phyloP scores from a whole-genome alignment of 2,329 filamentous ascomycete genomes.

The Aciculosporium take region DNA sequence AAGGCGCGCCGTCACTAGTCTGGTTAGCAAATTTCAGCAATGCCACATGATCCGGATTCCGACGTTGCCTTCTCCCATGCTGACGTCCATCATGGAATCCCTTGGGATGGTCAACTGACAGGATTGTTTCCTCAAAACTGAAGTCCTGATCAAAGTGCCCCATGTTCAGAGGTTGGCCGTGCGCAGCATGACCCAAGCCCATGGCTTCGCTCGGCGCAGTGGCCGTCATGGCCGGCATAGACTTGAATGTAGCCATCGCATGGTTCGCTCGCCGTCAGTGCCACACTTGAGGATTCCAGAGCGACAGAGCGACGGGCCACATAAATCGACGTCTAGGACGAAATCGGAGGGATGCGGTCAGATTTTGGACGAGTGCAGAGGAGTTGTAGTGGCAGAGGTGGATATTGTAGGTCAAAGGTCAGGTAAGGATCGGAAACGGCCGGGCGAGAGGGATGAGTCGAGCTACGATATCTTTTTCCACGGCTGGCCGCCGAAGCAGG shows the following conservation, averaged over 20 bases:
- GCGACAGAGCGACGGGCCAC: conserved; percentile 3
- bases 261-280: conserved; percentile 22
- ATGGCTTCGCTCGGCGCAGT: conserved; percentile 31
- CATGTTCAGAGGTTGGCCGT: conserved; percentile 27
- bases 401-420: background rate
- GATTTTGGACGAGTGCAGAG: background rate
- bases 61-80: background rate
- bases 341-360: background rate
- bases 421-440: background rate
- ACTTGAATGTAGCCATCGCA: conserved; percentile 46
- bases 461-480: too few relatives aligned
- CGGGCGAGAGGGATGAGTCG: background rate
- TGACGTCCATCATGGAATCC: background rate
- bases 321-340: background rate
- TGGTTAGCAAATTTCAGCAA: background rate
- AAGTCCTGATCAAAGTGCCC: conserved; percentile 39
- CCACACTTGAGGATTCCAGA: conserved; percentile 9
- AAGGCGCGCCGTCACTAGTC: conserved; percentile 19
- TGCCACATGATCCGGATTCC: background rate
- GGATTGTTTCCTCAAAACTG: conserved; percentile 40
- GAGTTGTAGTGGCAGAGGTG: background rate
- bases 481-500: too few relatives aligned
- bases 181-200: conserved; percentile 26
- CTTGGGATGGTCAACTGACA: conserved; percentile 28
- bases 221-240: conserved; percentile 36